These are phyloP conservation scores for Trifolium repens DNA, from an alignment of 306 rosid species.

Conservation along the genomic window DNA sequence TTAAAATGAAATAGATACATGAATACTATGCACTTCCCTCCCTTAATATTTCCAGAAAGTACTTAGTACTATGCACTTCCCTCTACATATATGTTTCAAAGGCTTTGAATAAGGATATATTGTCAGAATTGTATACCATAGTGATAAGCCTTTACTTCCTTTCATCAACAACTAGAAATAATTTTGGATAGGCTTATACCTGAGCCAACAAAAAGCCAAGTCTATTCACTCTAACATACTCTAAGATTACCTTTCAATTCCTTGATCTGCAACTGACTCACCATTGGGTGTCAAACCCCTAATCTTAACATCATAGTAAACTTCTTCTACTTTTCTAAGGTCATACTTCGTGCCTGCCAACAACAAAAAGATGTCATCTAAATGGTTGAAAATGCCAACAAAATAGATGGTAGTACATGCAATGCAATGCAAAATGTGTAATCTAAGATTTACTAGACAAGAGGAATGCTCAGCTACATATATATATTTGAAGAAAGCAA, in stretches of 20 bases:
- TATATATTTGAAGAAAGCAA: slow-evolving; percentile 24
- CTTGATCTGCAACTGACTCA: slow-evolving; percentile 48
- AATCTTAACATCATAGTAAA: slow-evolving; percentile 91
- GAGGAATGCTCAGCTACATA: not conserved
- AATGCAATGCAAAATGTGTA: slow-evolving; percentile 1
- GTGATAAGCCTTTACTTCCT: slow-evolving; percentile 17
- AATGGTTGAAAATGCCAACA: not conserved
- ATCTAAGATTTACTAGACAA: slow-evolving; percentile 2
- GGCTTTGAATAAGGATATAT: slow-evolving; percentile 7
- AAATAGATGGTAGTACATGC: slow-evolving; percentile 5
- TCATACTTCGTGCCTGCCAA: slow-evolving; percentile 93
- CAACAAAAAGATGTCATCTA: not conserved
- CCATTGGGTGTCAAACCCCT: slow-evolving; percentile 75
- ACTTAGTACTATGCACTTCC: too few species aligned
- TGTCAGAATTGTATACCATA: not conserved
- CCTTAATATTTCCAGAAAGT: too few species aligned
- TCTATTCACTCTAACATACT: slow-evolving; percentile 6
- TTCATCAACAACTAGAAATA: slow-evolving; percentile 33
- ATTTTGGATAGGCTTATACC: slow-evolving; percentile 25
- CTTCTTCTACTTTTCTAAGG: slow-evolving; percentile 84
- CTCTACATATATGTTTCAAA: not conserved
- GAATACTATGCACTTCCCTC: too few species aligned
- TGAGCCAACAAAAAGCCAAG: slow-evolving; percentile 10
- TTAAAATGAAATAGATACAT: too few species aligned
- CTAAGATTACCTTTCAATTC: slow-evolving; percentile 45